Conservation (phyloP, 78 protist species). For the Dictyostelium capitatum region DNA sequence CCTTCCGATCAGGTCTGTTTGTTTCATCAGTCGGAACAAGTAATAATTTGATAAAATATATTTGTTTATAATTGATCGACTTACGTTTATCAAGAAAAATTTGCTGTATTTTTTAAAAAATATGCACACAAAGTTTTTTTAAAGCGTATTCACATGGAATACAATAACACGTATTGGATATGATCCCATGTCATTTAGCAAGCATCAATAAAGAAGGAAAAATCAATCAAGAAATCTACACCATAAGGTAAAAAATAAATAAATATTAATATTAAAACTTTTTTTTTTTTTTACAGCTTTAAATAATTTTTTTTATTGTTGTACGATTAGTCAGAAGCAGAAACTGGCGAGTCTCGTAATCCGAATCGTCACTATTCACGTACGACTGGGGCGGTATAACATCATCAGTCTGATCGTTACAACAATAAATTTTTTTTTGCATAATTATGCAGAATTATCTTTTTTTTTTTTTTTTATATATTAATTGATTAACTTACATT, state of each 20-base stretch:
- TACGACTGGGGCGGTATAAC: constrained; percentile 6
- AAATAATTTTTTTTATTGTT: not conserved
- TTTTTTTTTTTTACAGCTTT: too few relatives aligned
- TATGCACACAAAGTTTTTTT: too few relatives aligned
- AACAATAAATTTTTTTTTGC: too few relatives aligned
- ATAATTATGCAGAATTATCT: too few relatives aligned
- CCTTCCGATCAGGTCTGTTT: constrained; percentile 16
- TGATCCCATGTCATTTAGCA: too few relatives aligned
- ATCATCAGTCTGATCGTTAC: too few relatives aligned
- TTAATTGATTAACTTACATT: too few relatives aligned
- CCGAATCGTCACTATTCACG: not conserved
- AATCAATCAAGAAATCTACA: not conserved
- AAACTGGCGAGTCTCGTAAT: not conserved
- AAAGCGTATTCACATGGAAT: too few relatives aligned
- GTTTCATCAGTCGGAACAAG: not conserved
- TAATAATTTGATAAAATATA: not conserved
- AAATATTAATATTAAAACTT: too few relatives aligned
- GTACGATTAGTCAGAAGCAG: not conserved
- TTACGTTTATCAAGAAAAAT: not conserved
- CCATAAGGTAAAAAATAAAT: not conserved
- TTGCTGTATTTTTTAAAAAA: too few relatives aligned
- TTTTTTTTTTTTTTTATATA: too few relatives aligned
- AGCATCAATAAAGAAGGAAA: not conserved
- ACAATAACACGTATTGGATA: too few relatives aligned
- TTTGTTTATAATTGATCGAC: not conserved